phyloP scores from a whole-genome alignment of 139 green algal genomes.

The Pedinophyceae sp. region DNA sequence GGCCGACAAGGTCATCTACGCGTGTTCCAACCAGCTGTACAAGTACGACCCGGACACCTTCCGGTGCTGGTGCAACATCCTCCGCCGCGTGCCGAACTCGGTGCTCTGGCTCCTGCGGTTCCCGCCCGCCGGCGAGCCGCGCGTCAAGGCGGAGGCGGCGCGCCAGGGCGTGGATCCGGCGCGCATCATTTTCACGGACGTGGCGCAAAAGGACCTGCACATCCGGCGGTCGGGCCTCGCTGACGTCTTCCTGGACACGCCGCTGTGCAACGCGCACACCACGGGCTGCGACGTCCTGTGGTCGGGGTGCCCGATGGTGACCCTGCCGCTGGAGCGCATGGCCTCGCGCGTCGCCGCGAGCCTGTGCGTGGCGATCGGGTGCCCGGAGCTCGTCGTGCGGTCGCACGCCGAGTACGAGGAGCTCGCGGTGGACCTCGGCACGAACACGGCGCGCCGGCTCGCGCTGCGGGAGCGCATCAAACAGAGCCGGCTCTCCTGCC shows the following conservation, averaged over 20 bases:
- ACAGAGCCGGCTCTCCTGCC: slow-evolving; percentile 29
- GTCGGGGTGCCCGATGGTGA: slow-evolving; percentile 72
- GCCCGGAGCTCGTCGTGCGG: slow-evolving; percentile 52
- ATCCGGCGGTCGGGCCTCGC: slow-evolving; percentile 57
- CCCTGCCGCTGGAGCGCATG: slow-evolving; percentile 72
- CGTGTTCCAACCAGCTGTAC: slow-evolving; percentile 81
- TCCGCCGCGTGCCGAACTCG: slow-evolving; percentile 31
- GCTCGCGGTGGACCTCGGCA: slow-evolving; percentile 45
- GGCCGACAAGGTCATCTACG: slow-evolving; percentile 56
- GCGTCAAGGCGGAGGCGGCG: slow-evolving; percentile 24
- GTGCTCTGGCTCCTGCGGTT: slow-evolving; percentile 86
- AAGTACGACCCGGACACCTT: slow-evolving; percentile 83
- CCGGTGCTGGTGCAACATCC: slow-evolving; percentile 57
- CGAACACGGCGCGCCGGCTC: slow-evolving; percentile 28
- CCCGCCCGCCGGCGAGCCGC: slow-evolving; percentile 55
- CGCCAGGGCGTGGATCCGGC: slow-evolving; percentile 32
- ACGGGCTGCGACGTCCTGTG: slow-evolving; percentile 83
- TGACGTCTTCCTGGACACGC: slow-evolving; percentile 86
- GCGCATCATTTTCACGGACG: slow-evolving; percentile 83
- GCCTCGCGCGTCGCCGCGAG: slow-evolving; percentile 62
- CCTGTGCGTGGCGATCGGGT: slow-evolving; percentile 52
- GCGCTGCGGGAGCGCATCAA: slow-evolving; percentile 34
- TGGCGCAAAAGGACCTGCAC: slow-evolving; percentile 68
- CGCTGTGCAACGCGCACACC: slow-evolving; percentile 82
- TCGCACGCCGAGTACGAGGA: slow-evolving; percentile 16